A percentile compares a stretch with the other conserved stretches of the same genome.
Evolutionary conservation across 2,329 filamentous ascomycete genomes (phyloP).

Genomic region (Hysterium pulicare): DNA sequence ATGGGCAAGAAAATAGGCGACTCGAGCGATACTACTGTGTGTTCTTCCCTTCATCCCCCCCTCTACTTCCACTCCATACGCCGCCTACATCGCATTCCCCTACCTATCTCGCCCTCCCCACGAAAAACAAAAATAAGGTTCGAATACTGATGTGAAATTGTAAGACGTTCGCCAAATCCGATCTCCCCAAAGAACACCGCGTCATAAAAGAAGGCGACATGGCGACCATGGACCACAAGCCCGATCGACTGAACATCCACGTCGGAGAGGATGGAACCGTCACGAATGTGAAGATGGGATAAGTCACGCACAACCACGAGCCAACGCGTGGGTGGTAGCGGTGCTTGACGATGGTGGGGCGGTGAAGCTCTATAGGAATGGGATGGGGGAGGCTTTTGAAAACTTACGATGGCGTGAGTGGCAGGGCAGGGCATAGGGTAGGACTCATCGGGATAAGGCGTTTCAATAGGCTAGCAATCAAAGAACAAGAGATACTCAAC

Average conservation of each 20-base stretch:
- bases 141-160: slow-evolving; percentile 1
- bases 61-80: neutral
- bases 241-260: slow-evolving; percentile 50
- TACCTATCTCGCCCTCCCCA: neutral
- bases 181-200: slow-evolving; percentile 48
- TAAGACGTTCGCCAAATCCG: slow-evolving; percentile 51
- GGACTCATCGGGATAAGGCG: too few relatives aligned
- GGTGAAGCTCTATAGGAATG: too few relatives aligned
- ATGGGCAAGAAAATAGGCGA: slow-evolving; percentile 53
- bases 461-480: too few relatives aligned
- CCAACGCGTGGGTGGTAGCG: too few relatives aligned
- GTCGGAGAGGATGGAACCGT: slow-evolving; percentile 49
- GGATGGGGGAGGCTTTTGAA: too few relatives aligned
- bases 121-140: neutral
- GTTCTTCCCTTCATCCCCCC: slow-evolving; percentile 6
- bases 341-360: neutral
- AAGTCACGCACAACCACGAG: slow-evolving; percentile 7
- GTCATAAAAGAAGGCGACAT: slow-evolving; percentile 46
- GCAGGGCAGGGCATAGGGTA: too few relatives aligned
- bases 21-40: slow-evolving; percentile 42
- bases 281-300: slow-evolving; percentile 47
- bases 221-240: slow-evolving; percentile 47
- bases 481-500: too few relatives aligned
- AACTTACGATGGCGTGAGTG: too few relatives aligned
- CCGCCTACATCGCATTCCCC: neutral